phyloP scores from a whole-genome alignment of 2,329 filamentous ascomycete species.

The Alternaria sp. region DNA sequence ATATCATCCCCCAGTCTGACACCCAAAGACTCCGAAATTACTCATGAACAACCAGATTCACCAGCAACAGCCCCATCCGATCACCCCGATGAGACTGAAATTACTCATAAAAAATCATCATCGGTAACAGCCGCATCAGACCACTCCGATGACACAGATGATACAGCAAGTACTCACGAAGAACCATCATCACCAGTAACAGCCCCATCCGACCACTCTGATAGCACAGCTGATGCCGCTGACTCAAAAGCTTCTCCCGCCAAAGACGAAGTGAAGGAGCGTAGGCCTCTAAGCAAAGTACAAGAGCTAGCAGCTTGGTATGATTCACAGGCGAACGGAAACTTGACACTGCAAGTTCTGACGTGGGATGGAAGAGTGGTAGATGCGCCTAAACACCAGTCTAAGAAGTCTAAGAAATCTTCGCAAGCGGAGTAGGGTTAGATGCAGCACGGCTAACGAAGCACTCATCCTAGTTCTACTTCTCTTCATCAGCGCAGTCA shows the following conservation, averaged over 20 bases:
- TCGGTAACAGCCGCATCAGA: background rate
- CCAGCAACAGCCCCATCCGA: background rate
- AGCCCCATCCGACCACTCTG: background rate
- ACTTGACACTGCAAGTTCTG: background rate
- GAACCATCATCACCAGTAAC: background rate
- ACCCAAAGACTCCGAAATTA: accelerated
- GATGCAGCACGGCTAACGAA: background rate
- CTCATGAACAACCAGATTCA: background rate
- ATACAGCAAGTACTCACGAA: background rate
- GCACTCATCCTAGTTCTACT: too few relatives aligned
- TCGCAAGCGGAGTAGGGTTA: background rate
- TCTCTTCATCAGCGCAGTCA: background rate
- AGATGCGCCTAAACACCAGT: background rate
- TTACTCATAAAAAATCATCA: background rate
- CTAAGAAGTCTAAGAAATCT: background rate
- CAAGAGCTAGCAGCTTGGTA: background rate
- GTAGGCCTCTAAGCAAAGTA: background rate
- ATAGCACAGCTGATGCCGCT: background rate
- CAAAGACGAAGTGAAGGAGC: background rate
- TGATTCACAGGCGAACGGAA: background rate
- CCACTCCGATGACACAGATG: background rate
- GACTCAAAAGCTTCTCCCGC: too few relatives aligned
- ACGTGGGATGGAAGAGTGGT: background rate
- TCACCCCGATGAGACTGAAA: background rate
- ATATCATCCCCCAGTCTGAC: accelerated